Evolutionary conservation across 768 basidiomycete genomes (phyloP).

Genomic region (Trametes gibbosa): DNA sequence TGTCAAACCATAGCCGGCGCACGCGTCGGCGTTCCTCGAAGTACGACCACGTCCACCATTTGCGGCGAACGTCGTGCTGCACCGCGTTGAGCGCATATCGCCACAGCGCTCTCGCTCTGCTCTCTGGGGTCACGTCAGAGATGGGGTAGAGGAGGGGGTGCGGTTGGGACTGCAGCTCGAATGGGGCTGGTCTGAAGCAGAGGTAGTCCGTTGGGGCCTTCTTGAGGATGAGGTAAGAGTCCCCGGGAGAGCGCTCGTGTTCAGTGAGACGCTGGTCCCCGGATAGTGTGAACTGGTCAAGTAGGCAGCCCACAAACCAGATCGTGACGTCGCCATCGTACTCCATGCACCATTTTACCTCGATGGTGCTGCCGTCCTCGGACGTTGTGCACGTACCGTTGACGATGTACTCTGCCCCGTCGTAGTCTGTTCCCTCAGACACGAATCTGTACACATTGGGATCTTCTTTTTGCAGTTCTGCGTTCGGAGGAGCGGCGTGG

Average conservation of each 20-base stretch:
- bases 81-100: slow-evolving; percentile 13
- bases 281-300: slow-evolving; percentile 3
- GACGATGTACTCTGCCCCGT: too few species aligned
- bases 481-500: neutral
- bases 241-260: neutral
- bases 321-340: neutral
- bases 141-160: too few species aligned
- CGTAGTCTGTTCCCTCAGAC: too few species aligned
- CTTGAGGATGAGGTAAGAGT: slow-evolving; percentile 12
- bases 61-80: slow-evolving; percentile 7
- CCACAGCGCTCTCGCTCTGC: slow-evolving; percentile 13
- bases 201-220: slow-evolving; percentile 6
- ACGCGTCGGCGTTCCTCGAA: slow-evolving; percentile 13
- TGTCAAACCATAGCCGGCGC: slow-evolving; percentile 4
- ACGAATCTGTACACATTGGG: neutral
- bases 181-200: slow-evolving; percentile 9
- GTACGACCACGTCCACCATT: slow-evolving; percentile 19
- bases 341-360: neutral
- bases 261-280: too few species aligned
- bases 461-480: neutral
- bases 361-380: neutral
- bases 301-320: neutral
- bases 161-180: neutral
- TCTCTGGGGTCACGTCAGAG: too few species aligned
- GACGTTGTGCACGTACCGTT: neutral